A percentile compares a stretch with the other conserved stretches of the same genome.
These are phyloP conservation scores for Mycena sp. DNA, from an alignment of 1,284 basidiomycete genomes.

Conservation along the genomic window DNA sequence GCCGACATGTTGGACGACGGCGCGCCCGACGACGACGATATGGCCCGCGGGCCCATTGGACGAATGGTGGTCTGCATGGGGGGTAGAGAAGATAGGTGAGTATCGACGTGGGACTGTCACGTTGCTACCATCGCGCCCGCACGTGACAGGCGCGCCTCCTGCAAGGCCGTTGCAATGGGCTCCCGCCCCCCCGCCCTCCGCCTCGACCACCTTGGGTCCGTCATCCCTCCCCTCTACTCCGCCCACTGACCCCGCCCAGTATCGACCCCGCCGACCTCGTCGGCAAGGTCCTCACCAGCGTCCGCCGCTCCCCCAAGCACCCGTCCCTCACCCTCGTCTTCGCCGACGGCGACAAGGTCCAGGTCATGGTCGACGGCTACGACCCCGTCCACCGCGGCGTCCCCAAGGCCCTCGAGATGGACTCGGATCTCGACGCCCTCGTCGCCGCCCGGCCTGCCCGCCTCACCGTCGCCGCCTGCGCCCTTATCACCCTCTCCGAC, in stretches of 20 bases:
- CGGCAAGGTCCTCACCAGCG: slow-evolving; percentile 60
- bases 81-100: not conserved
- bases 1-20: slow-evolving; percentile 48
- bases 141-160: not conserved
- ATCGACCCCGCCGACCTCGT: slow-evolving; percentile 58
- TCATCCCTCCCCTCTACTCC: slow-evolving; percentile 5
- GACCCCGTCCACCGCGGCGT: slow-evolving; percentile 62
- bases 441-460: slow-evolving; percentile 43
- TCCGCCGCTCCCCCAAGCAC: slow-evolving; percentile 61
- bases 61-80: slow-evolving; percentile 46
- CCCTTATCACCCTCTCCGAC: slow-evolving; percentile 63
- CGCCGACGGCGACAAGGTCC: slow-evolving; percentile 60
- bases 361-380: slow-evolving; percentile 71
- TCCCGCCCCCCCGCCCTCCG: slow-evolving; percentile 46
- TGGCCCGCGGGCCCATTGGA: slow-evolving; percentile 67
- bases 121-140: not conserved
- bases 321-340: slow-evolving; percentile 66
- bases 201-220: slow-evolving; percentile 30
- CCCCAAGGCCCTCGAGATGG: slow-evolving; percentile 67
- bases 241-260: slow-evolving; percentile 38
- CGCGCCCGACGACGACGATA: slow-evolving; percentile 44
- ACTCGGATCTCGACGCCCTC: slow-evolving; percentile 52
- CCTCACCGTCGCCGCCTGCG: slow-evolving; percentile 60
- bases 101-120: not conserved
- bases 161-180: not conserved